These are phyloP conservation scores for Aurifilum marmelostoma DNA, from an alignment of 2,329 filamentous ascomycete species.

Conservation along the genomic window DNA sequence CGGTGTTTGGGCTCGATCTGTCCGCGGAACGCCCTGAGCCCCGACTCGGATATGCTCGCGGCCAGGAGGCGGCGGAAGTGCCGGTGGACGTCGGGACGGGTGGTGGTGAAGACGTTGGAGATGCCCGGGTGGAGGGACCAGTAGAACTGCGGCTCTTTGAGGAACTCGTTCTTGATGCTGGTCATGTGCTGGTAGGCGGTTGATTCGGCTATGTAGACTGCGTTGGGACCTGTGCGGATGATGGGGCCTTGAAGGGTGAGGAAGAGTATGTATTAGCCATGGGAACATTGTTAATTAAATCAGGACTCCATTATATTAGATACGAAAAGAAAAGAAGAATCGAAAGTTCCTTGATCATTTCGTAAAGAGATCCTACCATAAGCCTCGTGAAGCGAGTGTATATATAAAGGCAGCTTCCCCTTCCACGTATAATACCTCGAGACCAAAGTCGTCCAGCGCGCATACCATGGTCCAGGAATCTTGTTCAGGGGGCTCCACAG, in stretches of 20 bases:
- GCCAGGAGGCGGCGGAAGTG: constrained; percentile 47
- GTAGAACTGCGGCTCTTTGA: constrained; percentile 36
- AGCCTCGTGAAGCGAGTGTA: constrained; percentile 34
- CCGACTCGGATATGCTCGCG: constrained; percentile 42
- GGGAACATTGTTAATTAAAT: background rate
- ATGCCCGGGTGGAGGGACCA: constrained; percentile 24
- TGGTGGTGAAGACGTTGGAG: constrained; percentile 45
- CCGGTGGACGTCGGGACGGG: constrained; percentile 44
- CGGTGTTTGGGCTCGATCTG: constrained; percentile 43
- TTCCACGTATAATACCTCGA: constrained; percentile 27
- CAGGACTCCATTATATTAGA: too few species aligned
- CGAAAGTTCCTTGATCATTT: background rate
- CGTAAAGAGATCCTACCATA: constrained; percentile 28
- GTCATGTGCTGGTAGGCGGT: constrained; percentile 35
- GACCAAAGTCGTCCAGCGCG: constrained; percentile 31
- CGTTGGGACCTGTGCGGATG: constrained; percentile 34
- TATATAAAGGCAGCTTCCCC: constrained; percentile 31
- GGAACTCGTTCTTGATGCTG: constrained; percentile 36
- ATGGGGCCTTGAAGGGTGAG: background rate
- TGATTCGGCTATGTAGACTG: constrained; percentile 35
- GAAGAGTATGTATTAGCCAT: background rate
- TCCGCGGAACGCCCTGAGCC: constrained; percentile 38
- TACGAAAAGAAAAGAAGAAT: too few species aligned
- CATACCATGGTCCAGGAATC: constrained; percentile 36
- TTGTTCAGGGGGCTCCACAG: background rate